Base-by-base conservation (phyloP, 2,329 filamentous ascomycete genomes). In the Incumbomyces delicatus region DNA sequence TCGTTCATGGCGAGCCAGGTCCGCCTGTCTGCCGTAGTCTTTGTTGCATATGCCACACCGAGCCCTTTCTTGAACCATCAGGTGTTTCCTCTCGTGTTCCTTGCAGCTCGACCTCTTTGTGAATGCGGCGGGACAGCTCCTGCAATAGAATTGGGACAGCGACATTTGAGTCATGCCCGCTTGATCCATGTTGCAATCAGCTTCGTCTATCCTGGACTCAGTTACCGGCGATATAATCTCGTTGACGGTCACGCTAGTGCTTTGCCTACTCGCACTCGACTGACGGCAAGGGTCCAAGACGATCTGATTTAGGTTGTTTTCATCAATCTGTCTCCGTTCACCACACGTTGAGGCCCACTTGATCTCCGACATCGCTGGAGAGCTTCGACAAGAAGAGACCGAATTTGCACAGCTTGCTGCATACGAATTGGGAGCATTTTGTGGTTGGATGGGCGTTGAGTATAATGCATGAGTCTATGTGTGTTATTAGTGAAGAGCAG, bases 1-100 rank as follows among this genome's bases (percentile, higher is more conserved):
- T n/a, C 38, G 41, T n/a, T 37, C n/a, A 27, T 48, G 46, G 5
- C 46, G 39, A 14, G 39, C 38, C 10, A 35, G 32, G 37, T 48
- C 46, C 6, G 38, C 46, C 16, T 13, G 32, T 32, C 46, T 27
- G n/a, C 33, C 40, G 27, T 35, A 48, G 20, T 36, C 27, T 20
- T 43, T 48, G 22, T 31, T 30, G 27, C 46, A 48, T 13, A 29
- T 34, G n/a, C 12, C 8, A 22, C 46, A 48, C 10, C 11, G 14
- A 37, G 27, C 20, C 20, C 46, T 12, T 10, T 10, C n/a, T n/a
- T 20, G 32, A 12, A 20, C 33, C 12, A 7, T 17, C 14, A 18
- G 13, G 22, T 48, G 46, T 6, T 17, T 43, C 27, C 18, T 29
- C 18, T 37, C 30, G 32, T 48, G 46, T 13, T 38, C 14, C 17